A percentile compares a stretch with the other conserved stretches of the same genome.
phyloP scores from a whole-genome alignment of 768 basidiomycete species.

The Auricularia sp. region DNA sequence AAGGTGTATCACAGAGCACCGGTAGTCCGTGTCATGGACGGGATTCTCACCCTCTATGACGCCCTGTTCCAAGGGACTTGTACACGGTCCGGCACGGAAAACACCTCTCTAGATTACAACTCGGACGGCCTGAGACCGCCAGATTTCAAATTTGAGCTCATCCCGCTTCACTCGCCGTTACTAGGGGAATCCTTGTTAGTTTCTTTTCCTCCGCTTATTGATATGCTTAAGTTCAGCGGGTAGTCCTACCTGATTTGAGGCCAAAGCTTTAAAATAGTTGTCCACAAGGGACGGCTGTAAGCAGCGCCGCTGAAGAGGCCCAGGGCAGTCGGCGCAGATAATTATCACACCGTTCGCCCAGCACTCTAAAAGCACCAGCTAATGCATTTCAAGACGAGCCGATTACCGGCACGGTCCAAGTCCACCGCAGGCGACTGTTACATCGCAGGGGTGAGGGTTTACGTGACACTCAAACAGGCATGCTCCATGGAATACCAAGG shows the following conservation, averaged over 20 bases:
- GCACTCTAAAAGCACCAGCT: slow-evolving; percentile 25
- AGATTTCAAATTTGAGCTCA: slow-evolving; percentile 79
- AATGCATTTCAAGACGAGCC: slow-evolving; percentile 39
- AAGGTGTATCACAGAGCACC: slow-evolving; percentile 61
- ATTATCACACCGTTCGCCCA: slow-evolving; percentile 40
- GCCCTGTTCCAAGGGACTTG: slow-evolving; percentile 73
- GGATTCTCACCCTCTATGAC: slow-evolving; percentile 60
- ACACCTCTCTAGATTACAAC: slow-evolving; percentile 75
- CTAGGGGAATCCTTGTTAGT: slow-evolving; percentile 85
- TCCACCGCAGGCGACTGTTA: slow-evolving; percentile 9
- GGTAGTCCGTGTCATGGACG: slow-evolving; percentile 50
- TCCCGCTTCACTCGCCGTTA: slow-evolving; percentile 82
- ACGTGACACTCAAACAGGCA: slow-evolving; percentile 69
- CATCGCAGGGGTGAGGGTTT: slow-evolving; percentile 35
- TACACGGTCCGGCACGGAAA: slow-evolving; percentile 61
- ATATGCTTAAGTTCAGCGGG: slow-evolving; percentile 85
- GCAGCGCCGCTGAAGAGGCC: slow-evolving; percentile 20
- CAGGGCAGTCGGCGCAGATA: slow-evolving; percentile 33
- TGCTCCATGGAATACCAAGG: slow-evolving; percentile 66
- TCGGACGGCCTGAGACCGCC: slow-evolving; percentile 50
- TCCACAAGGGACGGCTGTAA: slow-evolving; percentile 15
- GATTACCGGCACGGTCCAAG: slow-evolving; percentile 16
- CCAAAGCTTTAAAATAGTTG: slow-evolving; percentile 29
- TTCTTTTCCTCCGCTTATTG: slow-evolving; percentile 88
- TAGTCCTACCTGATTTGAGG: slow-evolving; percentile 78